A percentile compares a stretch with the other conserved stretches of the same genome.
Conservation (phyloP, 2,329 filamentous ascomycete species). For the Knufia petricola region DNA sequence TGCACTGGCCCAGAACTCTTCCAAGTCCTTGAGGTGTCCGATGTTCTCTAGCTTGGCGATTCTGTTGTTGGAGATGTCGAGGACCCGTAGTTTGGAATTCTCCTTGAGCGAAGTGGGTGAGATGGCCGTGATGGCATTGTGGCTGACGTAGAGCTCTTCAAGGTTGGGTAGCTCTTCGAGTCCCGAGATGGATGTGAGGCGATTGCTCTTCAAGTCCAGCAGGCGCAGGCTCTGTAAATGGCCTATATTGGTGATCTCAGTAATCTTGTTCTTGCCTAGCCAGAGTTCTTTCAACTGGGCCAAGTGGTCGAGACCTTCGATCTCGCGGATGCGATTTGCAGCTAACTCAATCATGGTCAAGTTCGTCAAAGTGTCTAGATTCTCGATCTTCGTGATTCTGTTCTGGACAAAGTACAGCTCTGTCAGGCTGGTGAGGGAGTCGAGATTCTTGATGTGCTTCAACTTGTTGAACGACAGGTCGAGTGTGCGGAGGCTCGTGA, state of each 20-base stretch:
- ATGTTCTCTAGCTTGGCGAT: slow-evolving; percentile 66
- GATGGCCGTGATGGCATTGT: slow-evolving; percentile 77
- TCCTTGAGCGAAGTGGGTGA: slow-evolving; percentile 53
- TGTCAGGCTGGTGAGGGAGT: slow-evolving; percentile 64
- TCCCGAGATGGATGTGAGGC: slow-evolving; percentile 67
- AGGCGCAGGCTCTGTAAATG: slow-evolving; percentile 70
- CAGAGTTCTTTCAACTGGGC: slow-evolving; percentile 77
- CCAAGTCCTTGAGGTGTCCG: slow-evolving; percentile 57
- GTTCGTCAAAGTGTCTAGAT: slow-evolving; percentile 62
- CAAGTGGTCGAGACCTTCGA: slow-evolving; percentile 72
- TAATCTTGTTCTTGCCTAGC: slow-evolving; percentile 96
- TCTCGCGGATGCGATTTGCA: slow-evolving; percentile 82
- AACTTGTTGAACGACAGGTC: slow-evolving; percentile 99
- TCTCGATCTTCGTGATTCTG: slow-evolving; percentile 81
- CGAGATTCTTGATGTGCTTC: slow-evolving; percentile 89
- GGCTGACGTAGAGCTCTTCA: slow-evolving; percentile 89
- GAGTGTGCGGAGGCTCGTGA: slow-evolving; percentile 65
- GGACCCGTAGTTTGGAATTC: slow-evolving; percentile 58
- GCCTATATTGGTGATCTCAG: slow-evolving; percentile 65
- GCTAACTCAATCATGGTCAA: slow-evolving; percentile 81
- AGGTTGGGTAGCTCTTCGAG: slow-evolving; percentile 64
- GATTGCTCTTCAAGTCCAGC: slow-evolving; percentile 90
- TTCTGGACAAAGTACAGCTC: slow-evolving; percentile 93
- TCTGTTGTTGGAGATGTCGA: slow-evolving; percentile 86
- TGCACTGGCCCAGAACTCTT: slow-evolving; percentile 92